These are phyloP conservation scores for Alternaria infectoria DNA, from an alignment of 2,329 filamentous ascomycete genomes.

Conservation along the genomic window DNA sequence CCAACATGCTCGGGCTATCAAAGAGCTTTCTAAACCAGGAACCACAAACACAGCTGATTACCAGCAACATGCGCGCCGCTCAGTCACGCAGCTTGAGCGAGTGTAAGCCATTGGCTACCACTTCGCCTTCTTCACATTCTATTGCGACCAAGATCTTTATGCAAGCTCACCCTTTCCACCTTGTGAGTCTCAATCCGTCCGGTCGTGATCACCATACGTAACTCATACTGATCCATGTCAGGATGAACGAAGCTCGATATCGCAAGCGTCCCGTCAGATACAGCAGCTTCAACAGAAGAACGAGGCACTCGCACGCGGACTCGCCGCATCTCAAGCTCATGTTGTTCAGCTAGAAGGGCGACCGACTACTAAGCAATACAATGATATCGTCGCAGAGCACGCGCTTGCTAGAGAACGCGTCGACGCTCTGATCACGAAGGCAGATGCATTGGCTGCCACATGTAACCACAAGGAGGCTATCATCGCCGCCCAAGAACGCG, in stretches of 20 bases:
- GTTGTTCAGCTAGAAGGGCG: not conserved
- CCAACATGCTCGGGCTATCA: not conserved
- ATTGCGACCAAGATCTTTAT: not conserved
- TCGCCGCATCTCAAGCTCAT: rapidly evolving
- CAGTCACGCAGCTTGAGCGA: not conserved
- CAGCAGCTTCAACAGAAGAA: not conserved
- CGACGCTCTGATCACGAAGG: not conserved
- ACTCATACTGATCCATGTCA: not conserved
- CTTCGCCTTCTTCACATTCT: not conserved
- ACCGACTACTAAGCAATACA: not conserved
- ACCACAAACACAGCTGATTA: not conserved
- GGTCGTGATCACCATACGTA: not conserved
- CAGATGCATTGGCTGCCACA: not conserved
- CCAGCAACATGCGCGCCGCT: not conserved
- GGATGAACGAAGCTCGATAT: not conserved
- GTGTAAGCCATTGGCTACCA: not conserved
- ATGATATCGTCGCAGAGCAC: not conserved
- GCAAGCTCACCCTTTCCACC: not conserved
- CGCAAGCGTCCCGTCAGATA: not conserved
- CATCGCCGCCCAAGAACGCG: not conserved
- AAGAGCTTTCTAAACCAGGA: not conserved
- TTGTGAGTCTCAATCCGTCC: not conserved
- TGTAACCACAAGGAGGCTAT: not conserved
- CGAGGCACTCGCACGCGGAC: not conserved
- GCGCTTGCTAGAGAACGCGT: not conserved